A percentile compares a stretch with the other conserved stretches of the same genome.
These are phyloP conservation scores for Acer yangbiense DNA, from an alignment of 345 rosid species.

Conservation along the genomic window DNA sequence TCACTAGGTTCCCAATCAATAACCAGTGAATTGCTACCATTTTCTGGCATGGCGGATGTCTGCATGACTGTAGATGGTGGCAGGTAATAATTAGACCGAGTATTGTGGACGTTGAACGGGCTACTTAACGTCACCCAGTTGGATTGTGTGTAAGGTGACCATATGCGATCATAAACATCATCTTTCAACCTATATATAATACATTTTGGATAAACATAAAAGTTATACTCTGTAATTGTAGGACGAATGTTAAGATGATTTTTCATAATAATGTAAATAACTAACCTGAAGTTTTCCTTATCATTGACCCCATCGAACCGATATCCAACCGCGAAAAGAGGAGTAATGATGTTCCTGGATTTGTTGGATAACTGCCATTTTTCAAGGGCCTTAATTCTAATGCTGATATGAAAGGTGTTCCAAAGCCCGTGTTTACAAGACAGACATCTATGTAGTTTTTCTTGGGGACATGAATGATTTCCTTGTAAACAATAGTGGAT, in stretches of 20 bases:
- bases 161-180: constrained; percentile 41
- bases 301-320: background rate
- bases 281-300: background rate
- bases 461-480: background rate
- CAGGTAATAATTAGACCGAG: too few species aligned
- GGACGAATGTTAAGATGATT: too few species aligned
- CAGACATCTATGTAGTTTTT: background rate
- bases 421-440: constrained; percentile 2
- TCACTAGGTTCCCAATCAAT: background rate
- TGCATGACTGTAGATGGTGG: constrained; percentile 26
- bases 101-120: background rate
- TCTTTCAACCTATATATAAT: too few species aligned
- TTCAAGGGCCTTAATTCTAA: constrained; percentile 22
- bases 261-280: too few species aligned
- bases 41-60: constrained; percentile 13
- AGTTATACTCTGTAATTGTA: too few species aligned
- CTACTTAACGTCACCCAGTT: constrained; percentile 5
- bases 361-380: background rate
- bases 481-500: background rate
- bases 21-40: constrained; percentile 3
- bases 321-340: background rate
- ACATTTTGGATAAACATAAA: too few species aligned
- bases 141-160: constrained; percentile 23
- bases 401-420: constrained; percentile 22
- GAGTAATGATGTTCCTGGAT: background rate